Percentiles rank a stretch among this genome's conserved stretches.
Evolutionary conservation across 2,329 filamentous ascomycete genomes (phyloP).

Genomic region (Teratosphaeria nubilosa): DNA sequence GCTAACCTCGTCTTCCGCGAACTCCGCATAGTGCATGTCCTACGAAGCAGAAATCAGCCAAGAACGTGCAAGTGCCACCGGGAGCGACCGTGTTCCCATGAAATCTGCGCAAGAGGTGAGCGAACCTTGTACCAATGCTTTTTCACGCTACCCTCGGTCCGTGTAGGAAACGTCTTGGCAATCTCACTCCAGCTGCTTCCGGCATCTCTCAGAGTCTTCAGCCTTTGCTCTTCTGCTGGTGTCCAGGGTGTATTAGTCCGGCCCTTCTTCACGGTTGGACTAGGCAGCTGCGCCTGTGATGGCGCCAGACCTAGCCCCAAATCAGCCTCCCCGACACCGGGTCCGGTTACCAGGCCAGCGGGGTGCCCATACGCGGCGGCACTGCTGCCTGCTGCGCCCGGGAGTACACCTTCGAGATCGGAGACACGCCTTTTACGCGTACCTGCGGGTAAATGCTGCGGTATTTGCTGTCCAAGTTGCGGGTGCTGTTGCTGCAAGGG

Average conservation of each 20-base stretch:
- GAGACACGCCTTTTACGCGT: conserved; percentile 28
- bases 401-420: conserved; percentile 20
- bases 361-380: conserved; percentile 19
- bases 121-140: conserved; percentile 95
- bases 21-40: conserved; percentile 99
- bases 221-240: conserved; percentile 77
- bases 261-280: conserved; percentile 71
- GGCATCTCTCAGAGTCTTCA: conserved; percentile 89
- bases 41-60: conserved; percentile 29
- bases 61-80: neutral
- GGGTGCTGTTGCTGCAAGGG: conserved; percentile 24
- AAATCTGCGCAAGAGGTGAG: neutral
- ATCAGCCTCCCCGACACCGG: conserved; percentile 8
- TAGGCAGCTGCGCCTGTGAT: conserved; percentile 17
- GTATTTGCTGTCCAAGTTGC: conserved; percentile 17
- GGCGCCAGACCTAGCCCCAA: conserved; percentile 14
- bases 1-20: conserved; percentile 88
- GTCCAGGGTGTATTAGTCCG: conserved; percentile 99
- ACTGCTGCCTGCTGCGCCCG: conserved; percentile 22
- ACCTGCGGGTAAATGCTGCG: conserved; percentile 17
- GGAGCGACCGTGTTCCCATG: neutral
- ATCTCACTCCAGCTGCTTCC: conserved; percentile 97
- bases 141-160: conserved; percentile 96
- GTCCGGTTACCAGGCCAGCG: conserved; percentile 15
- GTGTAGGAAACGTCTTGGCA: conserved; percentile 89